Evolutionary conservation across 2,329 filamentous ascomycete genomes (phyloP), one percentile per base, ranked within the genome.

Genomic region (Xylaria sp.): DNA sequence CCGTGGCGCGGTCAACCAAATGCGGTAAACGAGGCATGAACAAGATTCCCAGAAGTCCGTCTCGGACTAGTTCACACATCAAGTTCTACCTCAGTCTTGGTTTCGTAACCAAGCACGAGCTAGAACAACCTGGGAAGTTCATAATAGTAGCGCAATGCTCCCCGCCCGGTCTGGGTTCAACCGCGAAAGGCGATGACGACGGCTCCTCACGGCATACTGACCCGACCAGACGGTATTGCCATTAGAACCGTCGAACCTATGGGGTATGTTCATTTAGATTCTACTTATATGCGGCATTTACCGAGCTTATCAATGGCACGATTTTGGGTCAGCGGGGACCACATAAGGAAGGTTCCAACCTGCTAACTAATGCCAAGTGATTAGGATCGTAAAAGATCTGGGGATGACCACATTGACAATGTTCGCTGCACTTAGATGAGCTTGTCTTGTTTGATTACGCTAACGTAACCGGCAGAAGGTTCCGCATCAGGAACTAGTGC

Each of bases 91-190:
- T 58, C 8, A 52, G 43, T n/a, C 34, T 23, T 18, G 46, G 45
- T 18, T 39, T 28, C 39, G 30, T 48, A 4, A 60, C 30, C 13
- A 41, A 46, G 30, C 6, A 55, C 7, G 46, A 60, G n/a, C n/a
- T 60, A 36, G 36, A 46, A n/a, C 34, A n/a, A 30, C 56, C 60
- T 45, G 13, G 39, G n/a, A 60, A 60, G 25, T 25, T 60, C 45
- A 45, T 18, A 52, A 53, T 36, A 28, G 25, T 36, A 65, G 55
- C 43, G 18, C 52, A 4, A 34, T 53, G n/a, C 39, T 68, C 20
- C 66, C 60, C 4, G 25, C 45, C 3, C 57, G 56, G n/a, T 61
- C 46, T 61, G 20, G 34, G 25, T 60, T 41, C 23, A 36, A 10
- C 6, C 30, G n/a, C 15, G 48, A 45, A 66, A 25, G n/a, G 41